phyloP scores from a whole-genome alignment of 768 basidiomycete genomes.

The Amyloporia xantha region DNA sequence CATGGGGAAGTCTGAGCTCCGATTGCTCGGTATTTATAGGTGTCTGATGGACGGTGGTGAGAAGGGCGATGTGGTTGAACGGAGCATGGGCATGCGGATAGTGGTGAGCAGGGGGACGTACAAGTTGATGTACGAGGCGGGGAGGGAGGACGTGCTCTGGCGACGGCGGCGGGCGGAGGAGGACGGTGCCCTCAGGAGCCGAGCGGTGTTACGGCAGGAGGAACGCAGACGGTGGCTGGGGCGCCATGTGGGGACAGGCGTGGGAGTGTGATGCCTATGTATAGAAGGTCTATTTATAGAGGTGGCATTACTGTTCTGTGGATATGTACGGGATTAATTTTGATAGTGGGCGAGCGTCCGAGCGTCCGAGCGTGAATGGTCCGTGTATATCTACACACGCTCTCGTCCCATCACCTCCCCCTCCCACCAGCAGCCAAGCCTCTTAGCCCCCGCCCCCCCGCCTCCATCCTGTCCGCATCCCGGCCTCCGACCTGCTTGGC shows the following conservation, averaged over 20 bases:
- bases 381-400: constrained; percentile 1
- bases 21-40: constrained; percentile 43
- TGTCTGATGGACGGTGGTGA: constrained; percentile 32
- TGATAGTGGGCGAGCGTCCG: constrained; percentile 1
- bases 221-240: constrained; percentile 46
- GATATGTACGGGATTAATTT: constrained; percentile 4
- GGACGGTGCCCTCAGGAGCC: constrained; percentile 26
- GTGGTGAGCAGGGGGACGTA: constrained; percentile 55
- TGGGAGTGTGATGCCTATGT: constrained; percentile 12
- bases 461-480: constrained; percentile 8
- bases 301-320: constrained; percentile 10
- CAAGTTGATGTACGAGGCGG: constrained; percentile 63
- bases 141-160: constrained; percentile 51
- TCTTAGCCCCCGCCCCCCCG: constrained; percentile 2
- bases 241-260: constrained; percentile 17
- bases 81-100: constrained; percentile 41
- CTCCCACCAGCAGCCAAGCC: constrained; percentile 11
- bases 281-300: constrained; percentile 15
- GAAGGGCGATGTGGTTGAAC: constrained; percentile 17
- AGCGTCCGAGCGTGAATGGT: too few relatives aligned
- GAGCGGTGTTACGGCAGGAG: constrained; percentile 44
- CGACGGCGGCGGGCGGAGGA: constrained; percentile 33
- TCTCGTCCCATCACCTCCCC: too few relatives aligned
- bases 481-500: constrained; percentile 1
- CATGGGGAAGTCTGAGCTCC: constrained; percentile 14